These are phyloP conservation scores for Jamesozyma piceae DNA, from an alignment of 805 yeast species.

Conservation along the genomic window DNA sequence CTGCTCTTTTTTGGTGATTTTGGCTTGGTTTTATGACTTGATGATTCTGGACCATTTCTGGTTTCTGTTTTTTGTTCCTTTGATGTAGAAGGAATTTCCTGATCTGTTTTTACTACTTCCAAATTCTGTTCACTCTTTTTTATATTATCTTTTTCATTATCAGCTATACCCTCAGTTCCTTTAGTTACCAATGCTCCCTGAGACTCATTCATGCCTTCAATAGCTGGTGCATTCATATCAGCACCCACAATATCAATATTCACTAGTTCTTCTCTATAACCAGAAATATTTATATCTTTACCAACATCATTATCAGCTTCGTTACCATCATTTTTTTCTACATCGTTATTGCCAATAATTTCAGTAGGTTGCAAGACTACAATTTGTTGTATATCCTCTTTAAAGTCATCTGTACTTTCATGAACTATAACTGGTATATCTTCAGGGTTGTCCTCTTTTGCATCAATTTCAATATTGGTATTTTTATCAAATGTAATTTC, in stretches of 20 bases:
- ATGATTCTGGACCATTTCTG: not conserved
- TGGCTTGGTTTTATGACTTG: not conserved
- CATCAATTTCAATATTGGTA: not conserved
- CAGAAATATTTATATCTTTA: too few relatives aligned
- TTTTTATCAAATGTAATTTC: not conserved
- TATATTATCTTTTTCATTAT: not conserved
- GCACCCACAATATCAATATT: not conserved
- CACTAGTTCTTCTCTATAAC: not conserved
- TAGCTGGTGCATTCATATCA: not conserved
- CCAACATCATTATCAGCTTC: not conserved
- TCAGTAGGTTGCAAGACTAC: too few relatives aligned
- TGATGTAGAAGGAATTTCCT: not conserved
- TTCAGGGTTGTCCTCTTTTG: not conserved
- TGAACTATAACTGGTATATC: too few relatives aligned
- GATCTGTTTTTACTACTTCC: not conserved
- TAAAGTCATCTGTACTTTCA: too few relatives aligned
- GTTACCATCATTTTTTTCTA: not conserved
- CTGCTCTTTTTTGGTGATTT: not conserved
- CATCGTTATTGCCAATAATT: too few relatives aligned
- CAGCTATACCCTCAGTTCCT: not conserved
- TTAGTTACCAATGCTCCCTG: not conserved
- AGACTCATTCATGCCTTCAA: not conserved
- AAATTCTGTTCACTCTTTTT: not conserved
- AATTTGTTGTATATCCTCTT: too few relatives aligned
- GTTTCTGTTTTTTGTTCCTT: not conserved